These are phyloP conservation scores for Hapsidospora chrysogenum DNA, from an alignment of 495 filamentous ascomycete species.

Conservation along the genomic window DNA sequence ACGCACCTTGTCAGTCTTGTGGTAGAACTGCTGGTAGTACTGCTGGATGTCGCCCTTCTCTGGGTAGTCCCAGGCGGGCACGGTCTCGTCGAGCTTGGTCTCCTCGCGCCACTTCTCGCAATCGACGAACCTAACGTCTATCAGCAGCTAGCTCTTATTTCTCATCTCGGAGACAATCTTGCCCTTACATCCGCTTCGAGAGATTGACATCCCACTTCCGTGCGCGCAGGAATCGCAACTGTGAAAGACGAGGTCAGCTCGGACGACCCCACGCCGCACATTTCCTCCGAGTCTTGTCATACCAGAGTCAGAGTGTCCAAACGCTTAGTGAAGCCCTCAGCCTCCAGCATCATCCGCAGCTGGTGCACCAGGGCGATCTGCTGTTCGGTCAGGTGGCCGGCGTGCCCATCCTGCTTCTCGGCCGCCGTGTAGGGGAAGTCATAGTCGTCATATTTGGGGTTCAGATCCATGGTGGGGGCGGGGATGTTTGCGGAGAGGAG, in stretches of 20 bases:
- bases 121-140: slow-evolving; percentile 64
- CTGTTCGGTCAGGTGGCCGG: slow-evolving; percentile 70
- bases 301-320: slow-evolving; percentile 85
- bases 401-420: slow-evolving; percentile 54
- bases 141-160: background rate
- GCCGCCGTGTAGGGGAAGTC: slow-evolving; percentile 75
- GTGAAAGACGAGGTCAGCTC: slow-evolving; percentile 6
- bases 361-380: slow-evolving; percentile 85
- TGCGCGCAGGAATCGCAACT: slow-evolving; percentile 83
- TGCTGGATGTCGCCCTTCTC: slow-evolving; percentile 80
- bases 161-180: too few species aligned
- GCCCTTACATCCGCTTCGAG: slow-evolving; percentile 75
- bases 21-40: slow-evolving; percentile 97
- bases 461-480: slow-evolving; percentile 34
- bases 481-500: background rate
- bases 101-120: slow-evolving; percentile 84
- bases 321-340: slow-evolving; percentile 64
- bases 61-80: slow-evolving; percentile 65
- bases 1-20: slow-evolving; percentile 90
- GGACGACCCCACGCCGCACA: too few species aligned
- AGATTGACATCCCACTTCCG: slow-evolving; percentile 82
- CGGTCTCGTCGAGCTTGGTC: slow-evolving; percentile 63
- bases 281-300: slow-evolving; percentile 10
- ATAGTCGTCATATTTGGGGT: slow-evolving; percentile 91
- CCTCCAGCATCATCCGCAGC: slow-evolving; percentile 69